Base-by-base conservation (phyloP, 2,329 filamentous ascomycete species). In the Stemphylium vesicarium region DNA sequence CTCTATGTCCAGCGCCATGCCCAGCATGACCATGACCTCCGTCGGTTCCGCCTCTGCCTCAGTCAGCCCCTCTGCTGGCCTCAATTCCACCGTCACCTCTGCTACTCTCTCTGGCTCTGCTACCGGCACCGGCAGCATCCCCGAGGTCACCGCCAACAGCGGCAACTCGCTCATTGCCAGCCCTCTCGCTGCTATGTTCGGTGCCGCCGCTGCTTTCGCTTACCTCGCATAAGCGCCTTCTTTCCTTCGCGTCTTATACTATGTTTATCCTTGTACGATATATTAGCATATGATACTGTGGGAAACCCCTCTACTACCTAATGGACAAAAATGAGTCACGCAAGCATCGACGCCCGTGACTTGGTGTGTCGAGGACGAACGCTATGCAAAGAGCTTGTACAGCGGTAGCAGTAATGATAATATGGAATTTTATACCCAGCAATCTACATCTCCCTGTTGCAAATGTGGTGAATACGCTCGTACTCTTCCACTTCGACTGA, bases 191-290 rank as follows among this genome's bases (percentile, higher is more conserved):
- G 65, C 79, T 46, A 68, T 78, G 54, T 64, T 78, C 51, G 71
- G 77, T 50, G 76, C 72, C 46, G 66, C 75, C 16, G 78, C 74
- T 50, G 77, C 75, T 31, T 71, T 79, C 53, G 71, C 73, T 41
- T 78, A 75, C 68, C 69, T 78, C 53, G 69, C 70, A 60, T 77
- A 76, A 69, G 61, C 54, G 49, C 18, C 20, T 38, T 42, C 39
- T 13, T 41, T 32, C 40, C 44, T 47, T 47, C n/a, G 36, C 22
- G 29, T 40, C 26, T 39, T 16, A 41, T 53, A 41, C 24, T 41
- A 37, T 59, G 43, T 52, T 36, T 48, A 38, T 60, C 49, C 51
- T 41, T 48, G 40, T 59, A 57, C 42, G 51, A 64, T 56, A 56
- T 59, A 57, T 56, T 41, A 49, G 57, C 58, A 63, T 65, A 60